Conservation (phyloP, 305 asterid species). For the Fraxinus sp. region DNA sequence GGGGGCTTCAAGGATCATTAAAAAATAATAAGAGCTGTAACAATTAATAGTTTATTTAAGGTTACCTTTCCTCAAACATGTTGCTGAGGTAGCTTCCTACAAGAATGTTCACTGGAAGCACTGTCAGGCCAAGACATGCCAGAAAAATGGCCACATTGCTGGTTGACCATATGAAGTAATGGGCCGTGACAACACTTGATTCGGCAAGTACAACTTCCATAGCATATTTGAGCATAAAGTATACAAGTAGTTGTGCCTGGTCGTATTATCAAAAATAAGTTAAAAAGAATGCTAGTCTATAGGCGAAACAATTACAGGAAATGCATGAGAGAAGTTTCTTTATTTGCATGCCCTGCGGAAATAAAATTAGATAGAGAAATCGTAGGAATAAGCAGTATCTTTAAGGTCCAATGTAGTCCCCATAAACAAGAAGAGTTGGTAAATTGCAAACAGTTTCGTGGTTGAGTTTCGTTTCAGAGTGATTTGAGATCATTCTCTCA, state of each 20-base stretch:
- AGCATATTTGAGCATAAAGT: slow-evolving; percentile 79
- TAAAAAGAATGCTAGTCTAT: neutral
- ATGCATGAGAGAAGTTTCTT: neutral
- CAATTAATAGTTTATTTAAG: neutral
- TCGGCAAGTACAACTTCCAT: slow-evolving; percentile 80
- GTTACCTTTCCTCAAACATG: slow-evolving; percentile 72
- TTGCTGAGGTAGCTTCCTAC: slow-evolving; percentile 82
- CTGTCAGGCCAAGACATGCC: slow-evolving; percentile 67
- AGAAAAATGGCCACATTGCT: slow-evolving; percentile 65
- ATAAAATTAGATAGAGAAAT: neutral
- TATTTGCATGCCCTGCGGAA: neutral
- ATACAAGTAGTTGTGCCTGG: slow-evolving; percentile 65
- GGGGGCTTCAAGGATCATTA: neutral
- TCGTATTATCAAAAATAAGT: neutral
- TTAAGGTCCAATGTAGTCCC: neutral
- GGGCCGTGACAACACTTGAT: slow-evolving; percentile 60
- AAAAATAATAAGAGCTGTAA: neutral
- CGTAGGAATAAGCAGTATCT: neutral
- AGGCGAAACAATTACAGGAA: neutral
- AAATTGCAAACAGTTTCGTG: neutral
- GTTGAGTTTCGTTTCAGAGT: neutral
- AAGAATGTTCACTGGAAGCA: slow-evolving; percentile 64
- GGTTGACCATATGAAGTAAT: slow-evolving; percentile 75
- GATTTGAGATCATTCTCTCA: neutral
- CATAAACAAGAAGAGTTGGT: neutral